phyloP scores from a whole-genome alignment of 305 asterid genomes.

The Ilex paraguariensis region DNA sequence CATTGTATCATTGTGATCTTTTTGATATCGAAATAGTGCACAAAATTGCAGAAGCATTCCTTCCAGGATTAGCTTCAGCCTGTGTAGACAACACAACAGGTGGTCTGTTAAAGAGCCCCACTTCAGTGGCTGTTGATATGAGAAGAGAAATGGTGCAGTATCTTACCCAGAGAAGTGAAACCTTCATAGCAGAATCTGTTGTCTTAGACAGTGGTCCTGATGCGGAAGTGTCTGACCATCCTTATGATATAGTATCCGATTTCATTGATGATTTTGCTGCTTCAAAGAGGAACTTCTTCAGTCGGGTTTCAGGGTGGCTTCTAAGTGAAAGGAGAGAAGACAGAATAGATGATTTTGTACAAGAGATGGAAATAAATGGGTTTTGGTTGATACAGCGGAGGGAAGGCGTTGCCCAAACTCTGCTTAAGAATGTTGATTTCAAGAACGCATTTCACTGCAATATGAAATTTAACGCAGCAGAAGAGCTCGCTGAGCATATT shows the following conservation, averaged over 20 bases:
- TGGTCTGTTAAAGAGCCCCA: slow-evolving; percentile 53
- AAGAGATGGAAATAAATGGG: slow-evolving; percentile 69
- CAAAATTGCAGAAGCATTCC: slow-evolving; percentile 58
- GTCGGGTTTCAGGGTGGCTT: slow-evolving; percentile 67
- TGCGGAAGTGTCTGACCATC: slow-evolving; percentile 35
- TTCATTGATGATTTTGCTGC: slow-evolving; percentile 55
- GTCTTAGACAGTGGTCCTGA: slow-evolving; percentile 48
- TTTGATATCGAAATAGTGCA: slow-evolving; percentile 51
- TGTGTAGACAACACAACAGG: slow-evolving; percentile 69
- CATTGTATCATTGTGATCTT: slow-evolving; percentile 41
- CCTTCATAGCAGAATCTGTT: slow-evolving; percentile 55
- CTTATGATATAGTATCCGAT: slow-evolving; percentile 47
- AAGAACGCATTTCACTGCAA: slow-evolving; percentile 42
- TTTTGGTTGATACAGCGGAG: slow-evolving; percentile 70
- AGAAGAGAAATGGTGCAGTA: slow-evolving; percentile 71
- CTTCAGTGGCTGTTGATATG: slow-evolving; percentile 60
- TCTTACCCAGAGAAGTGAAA: slow-evolving; percentile 59
- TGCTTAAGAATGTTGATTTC: slow-evolving; percentile 56
- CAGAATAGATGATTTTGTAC: slow-evolving; percentile 63
- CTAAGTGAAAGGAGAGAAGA: slow-evolving; percentile 69
- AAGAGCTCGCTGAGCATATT: slow-evolving; percentile 44
- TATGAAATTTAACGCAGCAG: slow-evolving; percentile 37
- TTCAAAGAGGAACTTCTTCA: slow-evolving; percentile 56
- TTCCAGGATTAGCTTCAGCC: slow-evolving; percentile 68
- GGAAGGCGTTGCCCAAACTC: slow-evolving; percentile 46